Conservation (phyloP, 495 filamentous ascomycete species). For the Coniosporium apollinis region DNA sequence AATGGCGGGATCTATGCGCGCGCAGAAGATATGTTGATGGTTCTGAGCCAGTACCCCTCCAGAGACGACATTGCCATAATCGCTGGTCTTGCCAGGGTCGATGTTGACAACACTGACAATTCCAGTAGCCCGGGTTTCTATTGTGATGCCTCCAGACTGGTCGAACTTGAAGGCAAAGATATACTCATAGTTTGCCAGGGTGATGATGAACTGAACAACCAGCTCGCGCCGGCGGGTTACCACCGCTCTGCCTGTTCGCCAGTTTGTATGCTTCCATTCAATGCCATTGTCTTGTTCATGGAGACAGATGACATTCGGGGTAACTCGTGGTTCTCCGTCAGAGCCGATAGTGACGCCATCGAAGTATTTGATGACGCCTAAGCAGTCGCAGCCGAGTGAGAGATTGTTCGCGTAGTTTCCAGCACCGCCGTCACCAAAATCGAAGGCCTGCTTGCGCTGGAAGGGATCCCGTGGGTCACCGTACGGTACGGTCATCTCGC, state of each 20-base stretch:
- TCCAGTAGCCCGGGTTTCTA: conserved; percentile 33
- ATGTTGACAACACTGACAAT: conserved; percentile 30
- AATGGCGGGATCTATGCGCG: conserved; percentile 37
- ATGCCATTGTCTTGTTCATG: conserved; percentile 54
- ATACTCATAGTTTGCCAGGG: conserved; percentile 71
- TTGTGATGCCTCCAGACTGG: conserved; percentile 32
- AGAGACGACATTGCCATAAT: conserved; percentile 32
- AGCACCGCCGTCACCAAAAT: conserved; percentile 51
- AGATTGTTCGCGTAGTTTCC: conserved; percentile 52
- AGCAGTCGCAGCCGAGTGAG: conserved; percentile 48
- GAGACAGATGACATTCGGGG: conserved; percentile 45
- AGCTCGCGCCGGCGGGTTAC: conserved; percentile 43
- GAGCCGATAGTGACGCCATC: conserved; percentile 39
- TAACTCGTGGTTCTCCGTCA: conserved; percentile 35
- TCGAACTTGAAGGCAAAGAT: conserved; percentile 35
- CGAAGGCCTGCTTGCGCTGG: conserved; percentile 53
- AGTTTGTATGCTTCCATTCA: conserved; percentile 53
- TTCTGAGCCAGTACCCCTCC: conserved; percentile 32
- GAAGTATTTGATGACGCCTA: conserved; percentile 48
- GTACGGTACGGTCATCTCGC: conserved; percentile 6
- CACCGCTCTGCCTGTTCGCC: conserved; percentile 41
- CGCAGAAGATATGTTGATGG: conserved; percentile 38
- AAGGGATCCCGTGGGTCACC: conserved; percentile 46
- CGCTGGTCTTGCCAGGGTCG: conserved; percentile 29
- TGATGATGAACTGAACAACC: conserved; percentile 60